These are phyloP conservation scores for Pelargonium nanum DNA, from an alignment of 345 rosid species.

Conservation along the genomic window DNA sequence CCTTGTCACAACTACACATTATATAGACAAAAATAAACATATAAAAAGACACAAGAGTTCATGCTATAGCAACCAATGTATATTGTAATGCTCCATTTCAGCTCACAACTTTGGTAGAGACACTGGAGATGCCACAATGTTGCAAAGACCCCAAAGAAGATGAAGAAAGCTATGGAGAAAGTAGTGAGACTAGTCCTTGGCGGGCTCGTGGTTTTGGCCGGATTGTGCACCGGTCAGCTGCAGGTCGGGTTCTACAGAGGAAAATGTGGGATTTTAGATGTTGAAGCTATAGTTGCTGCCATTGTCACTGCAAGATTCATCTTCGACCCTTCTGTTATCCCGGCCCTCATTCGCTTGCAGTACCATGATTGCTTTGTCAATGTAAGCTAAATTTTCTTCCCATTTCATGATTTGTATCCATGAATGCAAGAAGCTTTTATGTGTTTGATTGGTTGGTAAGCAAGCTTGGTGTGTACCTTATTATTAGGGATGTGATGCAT, in stretches of 20 bases:
- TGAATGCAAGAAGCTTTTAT: neutral
- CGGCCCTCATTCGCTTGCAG: slow-evolving; percentile 38
- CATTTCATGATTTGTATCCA: neutral
- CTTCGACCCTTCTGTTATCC: slow-evolving; percentile 15
- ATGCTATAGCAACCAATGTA: neutral
- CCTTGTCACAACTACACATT: neutral
- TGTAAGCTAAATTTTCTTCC: too few relatives aligned
- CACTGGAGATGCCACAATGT: neutral
- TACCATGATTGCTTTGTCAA: slow-evolving; percentile 42
- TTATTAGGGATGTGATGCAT: slow-evolving; percentile 54
- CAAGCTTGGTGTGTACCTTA: neutral
- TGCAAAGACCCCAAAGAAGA: too few relatives aligned
- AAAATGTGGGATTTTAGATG: slow-evolving; percentile 15
- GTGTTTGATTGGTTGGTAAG: neutral
- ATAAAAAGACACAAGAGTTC: neutral
- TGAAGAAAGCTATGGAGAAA: neutral
- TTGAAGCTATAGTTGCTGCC: slow-evolving; percentile 24
- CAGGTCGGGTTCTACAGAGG: slow-evolving; percentile 21
- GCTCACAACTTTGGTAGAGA: neutral
- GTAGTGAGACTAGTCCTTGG: slow-evolving; percentile 13
- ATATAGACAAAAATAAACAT: neutral
- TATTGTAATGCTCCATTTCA: neutral
- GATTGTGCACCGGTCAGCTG: slow-evolving; percentile 24
- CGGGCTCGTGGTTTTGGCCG: slow-evolving; percentile 21
- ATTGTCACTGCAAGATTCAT: slow-evolving; percentile 7